Evolutionary conservation across 2,329 filamentous ascomycete species (phyloP).

Genomic region (Stachybotrys elegans): DNA sequence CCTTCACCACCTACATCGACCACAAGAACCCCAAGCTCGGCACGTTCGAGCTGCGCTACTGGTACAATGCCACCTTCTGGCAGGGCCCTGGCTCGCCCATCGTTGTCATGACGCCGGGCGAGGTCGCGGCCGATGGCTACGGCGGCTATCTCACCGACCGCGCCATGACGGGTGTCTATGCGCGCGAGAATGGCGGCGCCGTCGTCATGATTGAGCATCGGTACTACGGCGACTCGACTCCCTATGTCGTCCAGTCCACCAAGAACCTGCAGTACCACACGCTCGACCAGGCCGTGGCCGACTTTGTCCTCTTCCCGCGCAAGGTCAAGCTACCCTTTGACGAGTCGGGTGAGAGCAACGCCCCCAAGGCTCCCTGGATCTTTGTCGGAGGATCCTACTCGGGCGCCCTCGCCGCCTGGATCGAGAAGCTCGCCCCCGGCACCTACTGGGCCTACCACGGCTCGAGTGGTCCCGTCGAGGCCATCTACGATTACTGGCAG

Average conservation of each 20-base stretch:
- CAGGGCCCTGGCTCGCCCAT: constrained; percentile 71
- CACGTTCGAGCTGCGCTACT: constrained; percentile 69
- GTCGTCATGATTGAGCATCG: constrained; percentile 77
- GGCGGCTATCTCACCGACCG: constrained; percentile 67
- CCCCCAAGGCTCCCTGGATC: constrained; percentile 63
- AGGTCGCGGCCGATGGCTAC: constrained; percentile 53
- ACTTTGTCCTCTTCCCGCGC: constrained; percentile 70
- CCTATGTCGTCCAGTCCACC: constrained; percentile 56
- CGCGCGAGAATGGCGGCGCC: constrained; percentile 62
- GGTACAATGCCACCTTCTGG: constrained; percentile 72
- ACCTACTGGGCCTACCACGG: constrained; percentile 72
- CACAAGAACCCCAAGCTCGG: constrained; percentile 50
- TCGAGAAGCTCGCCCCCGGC: constrained; percentile 67
- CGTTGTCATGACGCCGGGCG: constrained; percentile 61
- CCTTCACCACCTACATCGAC: constrained; percentile 53
- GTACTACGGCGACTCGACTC: constrained; percentile 74
- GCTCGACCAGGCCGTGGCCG: constrained; percentile 71
- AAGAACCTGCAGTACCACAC: constrained; percentile 70
- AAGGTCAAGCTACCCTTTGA: constrained; percentile 65
- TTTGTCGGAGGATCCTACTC: constrained; percentile 77
- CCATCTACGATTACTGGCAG: constrained; percentile 68
- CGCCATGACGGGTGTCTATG: constrained; percentile 61
- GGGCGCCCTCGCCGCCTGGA: constrained; percentile 69
- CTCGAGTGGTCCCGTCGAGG: constrained; percentile 70
- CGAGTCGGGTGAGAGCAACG: constrained; percentile 56